Percentiles rank a stretch among this genome's conserved stretches.
Conservation (phyloP, 2,329 filamentous ascomycete species). For the Stagonosporopsis vannaccii region DNA sequence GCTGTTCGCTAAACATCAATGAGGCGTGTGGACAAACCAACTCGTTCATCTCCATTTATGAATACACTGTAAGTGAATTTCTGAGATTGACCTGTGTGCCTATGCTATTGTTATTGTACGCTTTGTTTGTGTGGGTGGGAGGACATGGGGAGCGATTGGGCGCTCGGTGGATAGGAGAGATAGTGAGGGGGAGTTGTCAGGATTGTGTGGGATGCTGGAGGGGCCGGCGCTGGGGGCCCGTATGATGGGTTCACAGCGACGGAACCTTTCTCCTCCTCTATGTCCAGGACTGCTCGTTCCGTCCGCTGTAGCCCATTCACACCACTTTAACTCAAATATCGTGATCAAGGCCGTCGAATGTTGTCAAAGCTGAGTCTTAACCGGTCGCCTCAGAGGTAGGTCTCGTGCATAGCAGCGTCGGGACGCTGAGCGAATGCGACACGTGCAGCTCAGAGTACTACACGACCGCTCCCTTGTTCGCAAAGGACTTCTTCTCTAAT, state of each 20-base stretch:
- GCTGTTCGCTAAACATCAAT: not conserved
- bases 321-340: not conserved
- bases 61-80: constrained; percentile 24
- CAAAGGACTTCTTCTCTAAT: too few relatives aligned
- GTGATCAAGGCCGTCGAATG: not conserved
- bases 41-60: constrained; percentile 15
- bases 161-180: constrained; percentile 2
- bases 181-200: not conserved
- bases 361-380: too few relatives aligned
- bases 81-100: constrained; percentile 18
- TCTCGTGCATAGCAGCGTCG: too few relatives aligned
- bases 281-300: not conserved
- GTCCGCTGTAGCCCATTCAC: not conserved
- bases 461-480: too few relatives aligned
- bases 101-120: constrained; percentile 6
- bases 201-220: not conserved
- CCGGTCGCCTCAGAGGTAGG: too few relatives aligned
- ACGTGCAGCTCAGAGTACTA: too few relatives aligned
- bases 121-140: constrained; percentile 2
- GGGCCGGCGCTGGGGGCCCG: constrained; percentile 10
- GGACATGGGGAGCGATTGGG: constrained; percentile 4
- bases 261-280: not conserved
- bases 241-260: constrained; percentile 1
- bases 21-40: constrained; percentile 11
- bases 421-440: too few relatives aligned